Evolutionary conservation across 2,329 filamentous ascomycete genomes (phyloP).

Genomic region (Exophiala xenobiotica): DNA sequence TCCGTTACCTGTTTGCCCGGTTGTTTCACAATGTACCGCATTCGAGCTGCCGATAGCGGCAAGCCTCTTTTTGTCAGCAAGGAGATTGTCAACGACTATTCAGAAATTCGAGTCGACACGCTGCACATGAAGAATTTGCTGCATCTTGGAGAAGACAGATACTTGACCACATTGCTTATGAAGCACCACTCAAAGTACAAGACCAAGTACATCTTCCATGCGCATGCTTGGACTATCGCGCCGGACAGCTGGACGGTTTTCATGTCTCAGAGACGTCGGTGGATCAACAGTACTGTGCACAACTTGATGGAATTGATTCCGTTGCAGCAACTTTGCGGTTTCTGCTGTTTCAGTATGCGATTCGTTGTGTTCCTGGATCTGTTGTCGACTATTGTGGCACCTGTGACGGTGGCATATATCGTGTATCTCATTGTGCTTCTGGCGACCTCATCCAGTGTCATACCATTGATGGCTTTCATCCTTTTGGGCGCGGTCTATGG

Average conservation of each 20-base stretch:
- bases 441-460: conserved; percentile 57
- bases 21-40: conserved; percentile 99
- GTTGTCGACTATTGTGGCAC: conserved; percentile 86
- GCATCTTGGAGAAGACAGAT: conserved; percentile 96
- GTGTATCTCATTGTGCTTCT: conserved; percentile 81
- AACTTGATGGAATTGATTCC: conserved; percentile 95
- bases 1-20: conserved; percentile 96
- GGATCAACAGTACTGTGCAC: conserved; percentile 99
- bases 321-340: conserved; percentile 90
- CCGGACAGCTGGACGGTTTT: conserved; percentile 93
- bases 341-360: conserved; percentile 99
- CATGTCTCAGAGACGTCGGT: conserved; percentile 95
- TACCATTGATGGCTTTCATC: conserved; percentile 85
- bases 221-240: conserved; percentile 95
- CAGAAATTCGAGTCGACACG: conserved; percentile 93
- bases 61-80: conserved; percentile 95
- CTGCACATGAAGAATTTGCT: conserved; percentile 98
- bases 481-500: conserved; percentile 94
- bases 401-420: conserved; percentile 86
- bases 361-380: conserved; percentile 96
- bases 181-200: conserved; percentile 94
- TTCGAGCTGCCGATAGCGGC: conserved; percentile 87
- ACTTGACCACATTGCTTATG: conserved; percentile 87
- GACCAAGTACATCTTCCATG: conserved; percentile 92
- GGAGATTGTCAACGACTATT: conserved; percentile 83